Evolutionary conservation across 2,329 filamentous ascomycete species (phyloP).

Genomic region (Westerdykella sp.): DNA sequence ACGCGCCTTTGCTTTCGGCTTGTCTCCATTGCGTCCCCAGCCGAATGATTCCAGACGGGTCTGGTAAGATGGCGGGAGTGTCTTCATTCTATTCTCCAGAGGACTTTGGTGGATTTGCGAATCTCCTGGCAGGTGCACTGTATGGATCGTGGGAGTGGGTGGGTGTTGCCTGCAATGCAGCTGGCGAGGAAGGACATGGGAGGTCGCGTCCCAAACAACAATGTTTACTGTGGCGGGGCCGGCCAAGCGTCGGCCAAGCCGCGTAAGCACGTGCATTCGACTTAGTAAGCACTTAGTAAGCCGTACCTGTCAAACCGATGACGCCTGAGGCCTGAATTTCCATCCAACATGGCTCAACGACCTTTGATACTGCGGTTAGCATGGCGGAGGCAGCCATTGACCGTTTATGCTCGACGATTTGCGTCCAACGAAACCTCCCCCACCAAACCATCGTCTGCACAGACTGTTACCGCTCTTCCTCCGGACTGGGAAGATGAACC

Average conservation of each 20-base stretch:
- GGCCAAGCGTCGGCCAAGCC: not conserved
- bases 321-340: not conserved
- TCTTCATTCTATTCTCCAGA: constrained; percentile 18
- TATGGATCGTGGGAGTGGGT: not conserved
- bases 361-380: constrained; percentile 24
- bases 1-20: constrained; percentile 58
- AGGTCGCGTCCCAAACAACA: not conserved
- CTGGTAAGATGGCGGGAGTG: constrained; percentile 56
- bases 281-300: not conserved
- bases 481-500: constrained; percentile 70
- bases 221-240: constrained; percentile 11
- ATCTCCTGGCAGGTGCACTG: not conserved
- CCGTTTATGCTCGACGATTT: constrained; percentile 18
- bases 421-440: constrained; percentile 15
- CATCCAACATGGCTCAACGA: constrained; percentile 29
- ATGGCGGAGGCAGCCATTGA: constrained; percentile 21
- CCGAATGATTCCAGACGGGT: constrained; percentile 74
- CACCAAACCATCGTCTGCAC: not conserved
- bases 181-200: not conserved
- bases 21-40: constrained; percentile 36
- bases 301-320: not conserved
- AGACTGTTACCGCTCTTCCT: constrained; percentile 32
- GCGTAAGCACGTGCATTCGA: not conserved
- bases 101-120: not conserved
- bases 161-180: constrained; percentile 3